Evolutionary conservation across 371 early-diverging fungal species (phyloP).

Genomic region (Saksenaea oblongispora): DNA sequence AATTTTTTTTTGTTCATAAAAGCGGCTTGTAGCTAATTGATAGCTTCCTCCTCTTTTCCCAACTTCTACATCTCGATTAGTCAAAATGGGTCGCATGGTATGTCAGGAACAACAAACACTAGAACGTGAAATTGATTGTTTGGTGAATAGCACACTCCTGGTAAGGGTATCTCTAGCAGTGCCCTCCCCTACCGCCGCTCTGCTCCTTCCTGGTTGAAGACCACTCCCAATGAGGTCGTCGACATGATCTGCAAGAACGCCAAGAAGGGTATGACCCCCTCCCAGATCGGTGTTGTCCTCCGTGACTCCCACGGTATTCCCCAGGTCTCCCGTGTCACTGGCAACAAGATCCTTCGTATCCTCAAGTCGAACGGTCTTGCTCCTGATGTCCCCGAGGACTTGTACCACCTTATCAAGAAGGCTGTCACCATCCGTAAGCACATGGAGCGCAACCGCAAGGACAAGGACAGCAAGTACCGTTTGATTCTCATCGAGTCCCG

Average conservation of each 20-base stretch:
- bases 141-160: conserved; percentile 81
- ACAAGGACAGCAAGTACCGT: conserved; percentile 99
- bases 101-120: neutral
- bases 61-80: conserved; percentile 5
- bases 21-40: neutral
- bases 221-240: conserved; percentile 95
- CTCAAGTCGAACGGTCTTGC: conserved; percentile 90
- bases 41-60: conserved; percentile 19
- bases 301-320: conserved; percentile 99
- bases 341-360: conserved; percentile 96
- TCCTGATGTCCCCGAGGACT: conserved; percentile 99
- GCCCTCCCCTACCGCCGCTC: conserved; percentile 99
- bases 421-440: conserved; percentile 99
- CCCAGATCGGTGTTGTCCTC: conserved; percentile 99
- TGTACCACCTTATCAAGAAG: conserved; percentile 99
- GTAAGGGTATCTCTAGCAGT: conserved; percentile 98
- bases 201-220: conserved; percentile 97
- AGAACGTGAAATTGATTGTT: neutral
- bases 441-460: conserved; percentile 99
- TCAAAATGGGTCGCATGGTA: conserved; percentile 41
- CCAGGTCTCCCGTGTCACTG: conserved; percentile 94
- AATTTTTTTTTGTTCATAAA: conserved; percentile 5
- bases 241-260: conserved; percentile 98
- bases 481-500: conserved; percentile 98
- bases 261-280: conserved; percentile 99